Percentiles rank a stretch among this genome's conserved stretches.
Conservation (phyloP, 2,329 filamentous ascomycete species). For the Ampelomyces quisqualis region DNA sequence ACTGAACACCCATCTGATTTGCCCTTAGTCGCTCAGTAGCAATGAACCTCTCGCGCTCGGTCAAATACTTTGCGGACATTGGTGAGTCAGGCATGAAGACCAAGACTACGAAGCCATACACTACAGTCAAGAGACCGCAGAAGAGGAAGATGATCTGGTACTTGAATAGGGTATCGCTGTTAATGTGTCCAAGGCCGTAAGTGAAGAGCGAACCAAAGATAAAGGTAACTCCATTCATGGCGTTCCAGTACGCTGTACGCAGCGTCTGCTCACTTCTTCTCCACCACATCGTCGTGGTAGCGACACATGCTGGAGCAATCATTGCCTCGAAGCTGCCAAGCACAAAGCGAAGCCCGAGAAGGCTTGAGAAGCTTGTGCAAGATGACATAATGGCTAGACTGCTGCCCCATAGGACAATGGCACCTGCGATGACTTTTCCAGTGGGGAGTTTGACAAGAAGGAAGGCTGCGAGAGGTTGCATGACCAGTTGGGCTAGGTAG, state of each 20-base stretch:
- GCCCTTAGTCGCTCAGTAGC: slow-evolving; percentile 22
- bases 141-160: slow-evolving; percentile 52
- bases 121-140: slow-evolving; percentile 48
- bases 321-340: slow-evolving; percentile 44
- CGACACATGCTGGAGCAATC: slow-evolving; percentile 55
- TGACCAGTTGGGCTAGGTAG: slow-evolving; percentile 58
- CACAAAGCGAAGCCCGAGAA: slow-evolving; percentile 44
- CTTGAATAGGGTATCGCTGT: slow-evolving; percentile 46
- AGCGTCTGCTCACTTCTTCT: slow-evolving; percentile 59
- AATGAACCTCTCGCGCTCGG: slow-evolving; percentile 18
- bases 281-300: slow-evolving; percentile 63
- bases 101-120: slow-evolving; percentile 46
- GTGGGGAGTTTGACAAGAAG: slow-evolving; percentile 60
- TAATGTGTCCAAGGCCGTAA: slow-evolving; percentile 59
- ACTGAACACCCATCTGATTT: slow-evolving; percentile 57
- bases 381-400: slow-evolving; percentile 57
- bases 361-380: slow-evolving; percentile 46
- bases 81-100: slow-evolving; percentile 50
- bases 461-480: slow-evolving; percentile 54
- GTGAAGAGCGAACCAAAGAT: slow-evolving; percentile 59
- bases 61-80: slow-evolving; percentile 37
- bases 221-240: slow-evolving; percentile 61
- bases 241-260: slow-evolving; percentile 59
- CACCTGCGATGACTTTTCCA: slow-evolving; percentile 57
- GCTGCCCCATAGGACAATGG: slow-evolving; percentile 54